Base-by-base conservation (phyloP, 1,284 basidiomycete species). In the Tilletia walkeri region DNA sequence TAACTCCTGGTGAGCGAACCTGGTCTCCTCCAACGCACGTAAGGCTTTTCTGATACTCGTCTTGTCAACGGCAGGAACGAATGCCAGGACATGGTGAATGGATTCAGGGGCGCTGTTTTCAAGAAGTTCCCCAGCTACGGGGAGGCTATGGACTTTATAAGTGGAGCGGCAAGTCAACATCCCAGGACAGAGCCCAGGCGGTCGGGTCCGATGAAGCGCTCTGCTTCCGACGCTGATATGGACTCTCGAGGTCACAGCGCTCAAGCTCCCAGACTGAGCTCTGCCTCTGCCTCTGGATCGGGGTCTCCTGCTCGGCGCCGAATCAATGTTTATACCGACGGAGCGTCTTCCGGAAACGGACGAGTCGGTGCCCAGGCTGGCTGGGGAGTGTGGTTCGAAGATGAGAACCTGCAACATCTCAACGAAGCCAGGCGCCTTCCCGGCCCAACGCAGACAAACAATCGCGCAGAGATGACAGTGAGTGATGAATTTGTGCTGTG, bases 391-490 rank as follows among this genome's bases (percentile, higher is more conserved):
- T 82, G 73, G 69, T 82, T 76, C 66, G 73, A 70, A 41, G 70
- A 76, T 34, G 45, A 72, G 3, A 41, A 67, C 12, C 70, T 67
- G 41, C 65, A 56, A 18, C 59, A 38, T 69, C 92, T 92, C 66
- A 93, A 92, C 78, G 82, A 93, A 2, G 87, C 89, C 0, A 90
- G 92, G 76, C 86, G 92, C 24, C 90, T 92, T 75, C 90, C 91
- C 1, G 93, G 93, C 1, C 85, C 84, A 10, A 39, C 72, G 61
- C 93, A 94, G 81, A 94, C 92, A 0, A 95, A 95, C 81, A 94
- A 95, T 74, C 87, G 92, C 14, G 93, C 92, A 2, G 93, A 95
- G 82, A 86, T 95, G 38, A 89, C 92, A 74, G 92, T 91, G 71
- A 74, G 66, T 24, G 39, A 36, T 47, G 41, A 66, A 36, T 7